Evolutionary conservation across 1,284 basidiomycete species (phyloP), one percentile per base, ranked within the genome.

Genomic region (Leucoagaricus sp.): DNA sequence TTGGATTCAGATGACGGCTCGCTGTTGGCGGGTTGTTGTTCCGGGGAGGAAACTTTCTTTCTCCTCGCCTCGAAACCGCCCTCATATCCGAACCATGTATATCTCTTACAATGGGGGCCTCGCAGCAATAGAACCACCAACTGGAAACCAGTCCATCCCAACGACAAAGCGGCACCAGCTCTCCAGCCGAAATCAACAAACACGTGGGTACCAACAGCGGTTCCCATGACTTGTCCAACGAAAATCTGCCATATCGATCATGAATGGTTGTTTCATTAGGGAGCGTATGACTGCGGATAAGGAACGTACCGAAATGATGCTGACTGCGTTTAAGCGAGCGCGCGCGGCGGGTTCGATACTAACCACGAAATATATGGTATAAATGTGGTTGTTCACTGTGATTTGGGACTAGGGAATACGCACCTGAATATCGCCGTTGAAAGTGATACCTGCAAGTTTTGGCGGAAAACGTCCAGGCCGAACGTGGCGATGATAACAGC

Each of bases 211-310:
- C 86, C 82, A 5, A 84, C 82, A 0, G 84, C 78, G 0, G 86
- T 86, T 10, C 87, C 87, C 65, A 85, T 81, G 8, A 85, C 80
- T 72, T 85, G 84, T 0, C 85, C 84, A 29, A 84, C 69, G 63
- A 82, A 82, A 21, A 82, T 64, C 82, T 84, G 31, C 31, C 19
- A 38, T 17, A 31, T 40, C 50, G 29, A 5, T 3, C 19, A 31
- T 13, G 29, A 56, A 8, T 23, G 57, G 54, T 15, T 44, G n/a
- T 12, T 33, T 31, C 31, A 8, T 19, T 41, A 8, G 40, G 12
- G 41, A 25, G 33, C 29, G 42, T 31, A 33, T 19, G 36, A 50
- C 31, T 49, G 23, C 23, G 41, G 28, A 36, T 6, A 36, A 23
- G 28, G 13, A n/a, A 53, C 62, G 59, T 63, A 82, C 83, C 12